Evolutionary conservation across 2,329 filamentous ascomycete species (phyloP), one percentile per base, ranked within the genome.

Genomic region (Botrytis elliptica): DNA sequence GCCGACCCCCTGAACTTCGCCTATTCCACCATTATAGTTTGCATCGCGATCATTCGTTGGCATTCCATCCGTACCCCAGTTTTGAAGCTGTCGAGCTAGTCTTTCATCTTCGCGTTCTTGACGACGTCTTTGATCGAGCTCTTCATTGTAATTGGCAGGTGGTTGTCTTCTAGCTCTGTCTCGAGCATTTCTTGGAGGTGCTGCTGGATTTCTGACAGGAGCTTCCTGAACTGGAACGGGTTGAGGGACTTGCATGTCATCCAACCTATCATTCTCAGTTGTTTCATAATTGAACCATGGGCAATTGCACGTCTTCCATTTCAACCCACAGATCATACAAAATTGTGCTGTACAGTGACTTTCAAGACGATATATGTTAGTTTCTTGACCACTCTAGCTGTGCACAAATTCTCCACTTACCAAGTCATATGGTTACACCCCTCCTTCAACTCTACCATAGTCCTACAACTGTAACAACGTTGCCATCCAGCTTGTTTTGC

Each of bases 371-470:
- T 71, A 20, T n/a, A 44, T 6, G 62, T 78, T 73, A 79, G 76
- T 38, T 29, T 57, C 59, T 20, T 55, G n/a, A 52, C 33, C 16
- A 57, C 16, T 25, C 66, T 22, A 68, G 71, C 49, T 73, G 6
- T 67, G 64, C 14, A 20, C 20, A 33, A 29, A 64, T 22, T n/a
- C 12, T 40, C n/a, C 59, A 83, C 89, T 83, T 85, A 93, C 91
- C 94, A 97, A 42, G 90, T 94, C 89, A 97, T 95, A 81, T 95
- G 94, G 83, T 95, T 95, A 82, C 92, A 94, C 63, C 93, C 93
- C 81, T 95, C 92, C 77, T 91, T 91, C 68, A 94, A 84, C 81
- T 97, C 92, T 63, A 97, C 92, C 85, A 93, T 86, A 57, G 88
- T 85, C 76, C 87, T 89, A 83, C 94, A 97, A 75, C 86, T 90